phyloP scores from a whole-genome alignment of 1,284 basidiomycete genomes.

The Trichosporon faecale region DNA sequence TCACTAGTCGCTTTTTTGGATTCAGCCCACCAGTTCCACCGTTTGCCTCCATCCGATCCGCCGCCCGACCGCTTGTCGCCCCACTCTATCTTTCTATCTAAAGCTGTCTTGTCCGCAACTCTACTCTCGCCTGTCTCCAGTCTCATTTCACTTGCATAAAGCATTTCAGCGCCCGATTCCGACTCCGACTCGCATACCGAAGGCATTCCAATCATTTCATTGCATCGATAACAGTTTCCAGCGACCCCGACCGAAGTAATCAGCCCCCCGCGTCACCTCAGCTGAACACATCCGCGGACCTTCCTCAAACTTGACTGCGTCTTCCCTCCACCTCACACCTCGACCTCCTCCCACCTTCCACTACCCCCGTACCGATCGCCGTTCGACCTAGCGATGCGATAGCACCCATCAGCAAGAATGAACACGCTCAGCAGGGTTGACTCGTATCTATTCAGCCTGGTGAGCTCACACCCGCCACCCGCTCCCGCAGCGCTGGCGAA shows the following conservation, averaged over 20 bases:
- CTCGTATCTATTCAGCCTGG: constrained; percentile 25
- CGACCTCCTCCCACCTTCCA: neutral
- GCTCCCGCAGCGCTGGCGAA: neutral
- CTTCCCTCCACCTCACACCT: neutral
- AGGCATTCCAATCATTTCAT: neutral
- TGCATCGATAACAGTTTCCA: neutral
- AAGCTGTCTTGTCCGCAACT: neutral
- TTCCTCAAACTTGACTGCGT: neutral
- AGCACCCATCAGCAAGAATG: constrained; percentile 14
- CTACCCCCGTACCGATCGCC: neutral
- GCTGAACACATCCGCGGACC: neutral
- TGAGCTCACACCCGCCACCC: constrained; percentile 1
- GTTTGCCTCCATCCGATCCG: neutral
- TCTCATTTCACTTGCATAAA: neutral
- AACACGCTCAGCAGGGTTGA: constrained; percentile 26
- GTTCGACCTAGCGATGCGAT: constrained; percentile 10
- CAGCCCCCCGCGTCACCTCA: neutral
- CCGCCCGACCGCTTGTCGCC: neutral
- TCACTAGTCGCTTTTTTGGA: neutral
- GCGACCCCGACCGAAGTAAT: neutral
- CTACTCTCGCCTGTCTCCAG: neutral
- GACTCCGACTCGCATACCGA: neutral
- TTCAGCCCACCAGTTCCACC: neutral
- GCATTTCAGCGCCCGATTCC: neutral
- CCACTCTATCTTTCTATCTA: neutral